Conservation (phyloP, 495 filamentous ascomycete species). For the Poronia punctata region DNA sequence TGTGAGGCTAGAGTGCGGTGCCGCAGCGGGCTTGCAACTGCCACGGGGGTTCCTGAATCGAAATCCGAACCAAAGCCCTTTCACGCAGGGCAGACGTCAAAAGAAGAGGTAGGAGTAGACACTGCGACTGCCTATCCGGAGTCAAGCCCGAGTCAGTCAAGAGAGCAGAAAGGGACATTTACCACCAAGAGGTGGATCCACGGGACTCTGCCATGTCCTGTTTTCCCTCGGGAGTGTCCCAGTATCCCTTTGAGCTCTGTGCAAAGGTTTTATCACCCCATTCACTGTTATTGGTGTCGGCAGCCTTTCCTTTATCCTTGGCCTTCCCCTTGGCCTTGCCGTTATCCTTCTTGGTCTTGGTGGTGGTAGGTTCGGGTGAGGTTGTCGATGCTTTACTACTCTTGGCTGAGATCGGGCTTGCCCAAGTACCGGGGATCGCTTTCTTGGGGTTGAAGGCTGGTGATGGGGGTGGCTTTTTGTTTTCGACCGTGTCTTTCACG, state of each 20-base stretch:
- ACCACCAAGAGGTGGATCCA: constrained; percentile 3
- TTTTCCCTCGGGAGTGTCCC: constrained; percentile 4
- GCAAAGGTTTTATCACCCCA: constrained; percentile 5
- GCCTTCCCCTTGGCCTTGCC: background rate
- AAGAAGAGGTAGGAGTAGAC: no score
- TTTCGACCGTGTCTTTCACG: background rate
- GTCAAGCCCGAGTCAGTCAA: no score
- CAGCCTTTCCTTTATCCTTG: background rate
- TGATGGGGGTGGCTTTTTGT: background rate
- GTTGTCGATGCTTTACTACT: constrained; percentile 4
- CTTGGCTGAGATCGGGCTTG: constrained; percentile 3
- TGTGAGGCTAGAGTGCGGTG: no score
- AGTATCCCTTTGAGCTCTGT: constrained; percentile 7
- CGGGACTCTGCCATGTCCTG: background rate
- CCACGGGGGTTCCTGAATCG: no score
- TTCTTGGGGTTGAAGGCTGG: background rate
- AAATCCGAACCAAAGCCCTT: no score
- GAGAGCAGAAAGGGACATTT: background rate
- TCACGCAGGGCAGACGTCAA: no score
- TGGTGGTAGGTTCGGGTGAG: background rate
- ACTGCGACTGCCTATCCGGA: no score
- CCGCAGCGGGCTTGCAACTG: no score
- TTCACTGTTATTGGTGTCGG: background rate
- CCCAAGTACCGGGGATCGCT: constrained; percentile 9
- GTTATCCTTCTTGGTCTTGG: background rate